phyloP scores from a whole-genome alignment of 1,139 yeast genomes.

The Suhomyces terraborum region DNA sequence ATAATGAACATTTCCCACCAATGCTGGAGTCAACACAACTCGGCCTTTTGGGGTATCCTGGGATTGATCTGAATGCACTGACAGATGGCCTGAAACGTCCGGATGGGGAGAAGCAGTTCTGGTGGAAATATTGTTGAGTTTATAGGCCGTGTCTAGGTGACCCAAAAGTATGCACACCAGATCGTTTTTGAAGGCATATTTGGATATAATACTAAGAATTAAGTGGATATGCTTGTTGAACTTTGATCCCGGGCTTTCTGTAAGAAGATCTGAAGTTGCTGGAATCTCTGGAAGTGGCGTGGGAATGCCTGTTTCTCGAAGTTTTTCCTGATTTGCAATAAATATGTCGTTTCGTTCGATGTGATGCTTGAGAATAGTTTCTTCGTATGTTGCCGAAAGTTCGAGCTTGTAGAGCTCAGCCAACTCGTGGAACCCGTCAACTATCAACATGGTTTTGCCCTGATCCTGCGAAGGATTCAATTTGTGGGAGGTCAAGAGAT shows the following conservation, averaged over 20 bases:
- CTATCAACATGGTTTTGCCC: slow-evolving; percentile 25
- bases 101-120: background rate
- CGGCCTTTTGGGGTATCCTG: slow-evolving; percentile 17
- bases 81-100: background rate
- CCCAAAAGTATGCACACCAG: slow-evolving; percentile 37
- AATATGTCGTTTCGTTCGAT: slow-evolving; percentile 29
- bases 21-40: slow-evolving; percentile 23
- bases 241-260: slow-evolving; percentile 36
- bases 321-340: slow-evolving; percentile 24
- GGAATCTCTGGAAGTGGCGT: slow-evolving; percentile 36
- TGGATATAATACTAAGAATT: slow-evolving; percentile 31
- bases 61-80: background rate
- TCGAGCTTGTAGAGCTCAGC: slow-evolving; percentile 41
- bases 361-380: slow-evolving; percentile 36
- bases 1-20: too few species aligned
- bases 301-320: slow-evolving; percentile 27
- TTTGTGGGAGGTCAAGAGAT: slow-evolving; percentile 21
- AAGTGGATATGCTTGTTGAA: slow-evolving; percentile 34
- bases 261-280: slow-evolving; percentile 30
- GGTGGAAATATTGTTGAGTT: slow-evolving; percentile 3
- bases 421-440: slow-evolving; percentile 40
- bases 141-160: slow-evolving; percentile 32
- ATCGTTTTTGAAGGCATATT: slow-evolving; percentile 25
- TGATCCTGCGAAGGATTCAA: slow-evolving; percentile 7
- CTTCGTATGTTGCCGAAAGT: slow-evolving; percentile 38